Conservation (phyloP, 176 grass and related monocot species). For the Cocos nucifera region DNA sequence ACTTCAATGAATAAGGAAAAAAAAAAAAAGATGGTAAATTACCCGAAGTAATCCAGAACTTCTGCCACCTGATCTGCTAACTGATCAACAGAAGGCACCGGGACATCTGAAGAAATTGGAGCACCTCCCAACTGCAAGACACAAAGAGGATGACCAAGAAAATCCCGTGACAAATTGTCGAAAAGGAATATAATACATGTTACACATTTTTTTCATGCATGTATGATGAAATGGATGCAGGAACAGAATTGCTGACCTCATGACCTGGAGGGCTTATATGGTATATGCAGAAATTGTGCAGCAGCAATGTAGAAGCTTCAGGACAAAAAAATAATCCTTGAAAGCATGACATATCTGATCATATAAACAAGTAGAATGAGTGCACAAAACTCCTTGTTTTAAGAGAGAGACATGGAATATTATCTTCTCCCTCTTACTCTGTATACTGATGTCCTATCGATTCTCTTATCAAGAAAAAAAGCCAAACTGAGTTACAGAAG, state of each 20-base stretch:
- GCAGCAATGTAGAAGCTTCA: constrained; percentile 72
- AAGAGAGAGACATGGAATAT: too few relatives aligned
- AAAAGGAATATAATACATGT: not conserved
- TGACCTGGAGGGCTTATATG: constrained; percentile 93
- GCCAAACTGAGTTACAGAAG: too few relatives aligned
- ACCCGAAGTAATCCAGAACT: constrained; percentile 96
- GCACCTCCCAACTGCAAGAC: constrained; percentile 77
- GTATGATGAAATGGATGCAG: not conserved
- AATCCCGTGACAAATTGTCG: not conserved
- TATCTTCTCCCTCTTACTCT: too few relatives aligned
- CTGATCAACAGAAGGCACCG: constrained; percentile 59
- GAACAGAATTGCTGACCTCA: constrained; percentile 50
- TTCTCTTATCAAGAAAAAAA: too few relatives aligned
- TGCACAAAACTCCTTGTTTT: too few relatives aligned
- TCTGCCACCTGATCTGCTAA: constrained; percentile 78
- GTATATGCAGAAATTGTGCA: constrained; percentile 93
- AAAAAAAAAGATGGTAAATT: constrained; percentile 1
- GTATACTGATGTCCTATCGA: too few relatives aligned
- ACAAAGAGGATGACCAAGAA: constrained; percentile 23
- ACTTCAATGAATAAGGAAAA: too few relatives aligned
- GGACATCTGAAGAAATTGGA: constrained; percentile 60
- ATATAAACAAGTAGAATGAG: constrained; percentile 9
- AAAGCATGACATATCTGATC: constrained; percentile 93
- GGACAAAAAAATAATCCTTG: constrained; percentile 99
- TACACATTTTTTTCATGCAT: not conserved